Conservation (phyloP, 164 flowering plant species). For the Vitis rotundifolia region DNA sequence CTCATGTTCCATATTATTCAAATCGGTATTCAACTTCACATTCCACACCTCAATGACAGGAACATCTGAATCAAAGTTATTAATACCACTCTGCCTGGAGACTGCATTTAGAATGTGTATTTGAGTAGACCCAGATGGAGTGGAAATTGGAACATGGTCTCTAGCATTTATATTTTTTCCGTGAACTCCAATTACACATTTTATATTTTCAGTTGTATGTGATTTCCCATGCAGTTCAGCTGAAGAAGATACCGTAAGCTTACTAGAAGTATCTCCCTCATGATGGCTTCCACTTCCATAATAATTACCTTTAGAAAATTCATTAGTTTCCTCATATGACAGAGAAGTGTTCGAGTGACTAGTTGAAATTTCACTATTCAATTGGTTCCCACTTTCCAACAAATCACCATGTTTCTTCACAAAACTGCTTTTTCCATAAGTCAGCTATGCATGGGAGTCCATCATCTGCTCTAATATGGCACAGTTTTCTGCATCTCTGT, state of each 20-base stretch:
- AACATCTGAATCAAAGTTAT: constrained; percentile 9
- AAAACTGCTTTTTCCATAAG: too few species aligned
- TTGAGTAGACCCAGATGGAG: constrained; percentile 18
- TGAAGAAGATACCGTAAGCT: constrained; percentile 17
- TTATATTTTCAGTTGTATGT: too few species aligned
- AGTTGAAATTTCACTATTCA: too few species aligned
- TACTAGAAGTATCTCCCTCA: constrained; percentile 14
- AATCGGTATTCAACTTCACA: constrained; percentile 7
- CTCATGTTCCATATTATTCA: too few species aligned
- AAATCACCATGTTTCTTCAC: too few species aligned
- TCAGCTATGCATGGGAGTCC: constrained; percentile 10
- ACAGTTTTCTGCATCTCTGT: constrained; percentile 4
- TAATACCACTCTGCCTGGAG: constrained; percentile 12
- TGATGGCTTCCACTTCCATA: constrained; percentile 9
- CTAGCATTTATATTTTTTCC: constrained; percentile 9
- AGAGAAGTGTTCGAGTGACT: constrained; percentile 21
- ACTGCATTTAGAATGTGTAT: constrained; percentile 12
- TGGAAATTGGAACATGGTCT: constrained; percentile 12
- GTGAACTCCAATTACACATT: constrained; percentile 8
- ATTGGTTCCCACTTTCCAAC: too few species aligned
- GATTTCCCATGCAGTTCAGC: constrained; percentile 21
- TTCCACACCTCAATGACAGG: constrained; percentile 18
- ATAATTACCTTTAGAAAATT: constrained; percentile 9
- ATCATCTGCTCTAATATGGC: constrained; percentile 9
- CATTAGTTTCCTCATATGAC: constrained; percentile 14